These are phyloP conservation scores for Silene vulgaris DNA, from an alignment of 179 eudicot species.

Conservation along the genomic window DNA sequence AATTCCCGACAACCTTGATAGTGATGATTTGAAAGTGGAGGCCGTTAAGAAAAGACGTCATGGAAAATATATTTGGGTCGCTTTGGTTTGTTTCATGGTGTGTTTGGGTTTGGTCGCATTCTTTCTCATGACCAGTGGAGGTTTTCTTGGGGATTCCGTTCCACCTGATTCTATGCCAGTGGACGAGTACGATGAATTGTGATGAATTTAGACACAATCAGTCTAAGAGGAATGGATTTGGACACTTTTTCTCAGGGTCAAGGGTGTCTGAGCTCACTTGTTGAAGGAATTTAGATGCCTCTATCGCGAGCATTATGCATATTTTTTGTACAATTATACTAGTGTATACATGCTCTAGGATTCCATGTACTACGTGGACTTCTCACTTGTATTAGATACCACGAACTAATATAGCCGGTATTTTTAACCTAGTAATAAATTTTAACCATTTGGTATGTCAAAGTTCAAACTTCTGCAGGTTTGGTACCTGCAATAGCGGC, in stretches of 20 bases:
- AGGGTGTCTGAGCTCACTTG: background rate
- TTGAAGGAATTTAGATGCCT: background rate
- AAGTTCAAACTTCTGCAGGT: background rate
- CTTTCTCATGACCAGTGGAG: constrained; percentile 19
- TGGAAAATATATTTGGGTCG: constrained; percentile 7
- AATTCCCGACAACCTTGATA: constrained; percentile 24
- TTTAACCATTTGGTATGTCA: background rate
- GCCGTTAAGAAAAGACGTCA: constrained; percentile 17
- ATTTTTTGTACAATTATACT: background rate
- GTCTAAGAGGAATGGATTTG: background rate
- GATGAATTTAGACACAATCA: constrained; percentile 7
- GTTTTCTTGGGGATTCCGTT: constrained; percentile 22
- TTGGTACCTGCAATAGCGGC: background rate
- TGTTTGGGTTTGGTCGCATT: constrained; percentile 18
- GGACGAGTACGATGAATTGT: constrained; percentile 26
- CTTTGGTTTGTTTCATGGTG: constrained; percentile 19
- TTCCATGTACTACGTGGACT: background rate
- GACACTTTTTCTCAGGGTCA: background rate
- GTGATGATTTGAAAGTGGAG: constrained; percentile 32
- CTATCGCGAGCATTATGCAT: background rate
- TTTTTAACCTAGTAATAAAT: background rate
- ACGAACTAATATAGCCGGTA: background rate
- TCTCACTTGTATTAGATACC: background rate
- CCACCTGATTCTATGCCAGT: constrained; percentile 33
- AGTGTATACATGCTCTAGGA: background rate